These are phyloP conservation scores for Eucalyptus dawsonii DNA, from an alignment of 345 rosid genomes.

Conservation along the genomic window DNA sequence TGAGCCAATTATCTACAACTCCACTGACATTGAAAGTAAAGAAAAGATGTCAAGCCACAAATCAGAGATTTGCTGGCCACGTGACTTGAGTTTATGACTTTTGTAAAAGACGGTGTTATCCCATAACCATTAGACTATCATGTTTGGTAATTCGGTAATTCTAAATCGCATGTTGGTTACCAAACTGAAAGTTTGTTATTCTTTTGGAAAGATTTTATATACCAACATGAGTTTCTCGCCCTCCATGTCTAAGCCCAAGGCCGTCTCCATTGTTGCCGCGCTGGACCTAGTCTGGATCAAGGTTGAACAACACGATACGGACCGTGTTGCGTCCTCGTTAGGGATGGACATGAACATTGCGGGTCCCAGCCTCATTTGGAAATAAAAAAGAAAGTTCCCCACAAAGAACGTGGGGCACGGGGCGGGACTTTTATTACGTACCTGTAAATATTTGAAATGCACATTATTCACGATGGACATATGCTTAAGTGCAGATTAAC, in stretches of 20 bases:
- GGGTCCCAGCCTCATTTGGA: not conserved
- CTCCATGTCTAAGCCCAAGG: not conserved
- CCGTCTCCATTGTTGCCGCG: no score
- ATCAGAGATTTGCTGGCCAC: rapidly evolving
- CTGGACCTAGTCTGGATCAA: no score
- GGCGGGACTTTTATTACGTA: not conserved
- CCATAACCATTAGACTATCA: not conserved
- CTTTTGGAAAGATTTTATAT: no score
- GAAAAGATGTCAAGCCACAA: rapidly evolving
- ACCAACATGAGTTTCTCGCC: not conserved
- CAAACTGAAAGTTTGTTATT: not conserved
- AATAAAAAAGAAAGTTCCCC: not conserved
- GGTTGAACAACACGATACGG: no score
- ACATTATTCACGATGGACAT: not conserved
- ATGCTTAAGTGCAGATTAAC: not conserved
- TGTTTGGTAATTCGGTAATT: not conserved
- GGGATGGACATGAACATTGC: not conserved
- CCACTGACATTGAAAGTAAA: rapidly evolving
- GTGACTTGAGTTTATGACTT: not conserved
- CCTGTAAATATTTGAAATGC: not conserved
- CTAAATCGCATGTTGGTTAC: not conserved
- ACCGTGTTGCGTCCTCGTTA: not conserved
- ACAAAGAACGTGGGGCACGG: not conserved
- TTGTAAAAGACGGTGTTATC: rapidly evolving
- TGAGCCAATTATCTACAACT: rapidly evolving